Conservation (phyloP, 352 stramenopile species). For the Phytophthora foliorum region DNA sequence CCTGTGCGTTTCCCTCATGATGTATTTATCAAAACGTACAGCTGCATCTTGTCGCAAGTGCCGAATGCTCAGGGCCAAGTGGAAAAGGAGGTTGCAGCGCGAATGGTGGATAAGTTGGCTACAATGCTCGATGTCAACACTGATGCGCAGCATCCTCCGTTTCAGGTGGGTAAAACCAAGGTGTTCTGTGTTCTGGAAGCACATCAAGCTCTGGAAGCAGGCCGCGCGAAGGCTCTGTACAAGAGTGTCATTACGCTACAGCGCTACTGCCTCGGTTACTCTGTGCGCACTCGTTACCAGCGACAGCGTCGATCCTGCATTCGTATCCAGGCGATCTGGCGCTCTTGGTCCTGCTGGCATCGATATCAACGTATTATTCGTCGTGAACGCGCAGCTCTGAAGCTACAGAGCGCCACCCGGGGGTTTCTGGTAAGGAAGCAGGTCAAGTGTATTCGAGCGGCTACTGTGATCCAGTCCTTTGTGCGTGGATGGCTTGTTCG, state of each 20-base stretch:
- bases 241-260: slow-evolving; percentile 80
- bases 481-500: slow-evolving; percentile 86
- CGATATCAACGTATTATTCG: slow-evolving; percentile 52
- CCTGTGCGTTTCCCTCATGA: slow-evolving; percentile 96
- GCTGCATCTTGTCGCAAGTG: slow-evolving; percentile 67
- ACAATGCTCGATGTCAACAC: slow-evolving; percentile 45
- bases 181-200: slow-evolving; percentile 80
- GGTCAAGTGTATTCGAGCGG: slow-evolving; percentile 55
- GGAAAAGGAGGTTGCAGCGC: slow-evolving; percentile 60
- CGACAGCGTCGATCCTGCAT: slow-evolving; percentile 58
- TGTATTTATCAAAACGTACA: slow-evolving; percentile 91
- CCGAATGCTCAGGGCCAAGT: slow-evolving; percentile 48
- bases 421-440: slow-evolving; percentile 53
- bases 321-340: slow-evolving; percentile 66
- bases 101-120: slow-evolving; percentile 57
- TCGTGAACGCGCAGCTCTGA: slow-evolving; percentile 54
- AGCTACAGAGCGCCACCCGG: slow-evolving; percentile 61
- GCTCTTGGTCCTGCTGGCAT: slow-evolving; percentile 54
- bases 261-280: slow-evolving; percentile 78
- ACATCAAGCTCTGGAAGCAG: slow-evolving; percentile 73
- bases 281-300: slow-evolving; percentile 55
- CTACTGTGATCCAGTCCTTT: slow-evolving; percentile 79
- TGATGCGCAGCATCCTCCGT: slow-evolving; percentile 63
- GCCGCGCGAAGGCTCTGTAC: slow-evolving; percentile 71
- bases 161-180: slow-evolving; percentile 88